These are phyloP conservation scores for Rhizophagus clarus DNA, from an alignment of 192 early-diverging fungal genomes.

Conservation along the genomic window DNA sequence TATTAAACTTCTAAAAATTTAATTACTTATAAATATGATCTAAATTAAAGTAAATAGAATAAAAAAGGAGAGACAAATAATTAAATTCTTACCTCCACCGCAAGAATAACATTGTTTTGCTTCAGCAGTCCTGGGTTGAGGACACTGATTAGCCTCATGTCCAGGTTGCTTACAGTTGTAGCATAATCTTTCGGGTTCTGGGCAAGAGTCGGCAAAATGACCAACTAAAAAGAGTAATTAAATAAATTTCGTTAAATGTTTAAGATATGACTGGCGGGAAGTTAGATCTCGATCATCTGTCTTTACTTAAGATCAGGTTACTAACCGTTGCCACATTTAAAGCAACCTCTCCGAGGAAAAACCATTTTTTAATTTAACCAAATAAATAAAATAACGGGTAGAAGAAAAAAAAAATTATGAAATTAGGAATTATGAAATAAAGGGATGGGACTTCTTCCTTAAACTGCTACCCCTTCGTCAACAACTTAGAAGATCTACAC, in stretches of 20 bases:
- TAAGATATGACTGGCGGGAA: neutral
- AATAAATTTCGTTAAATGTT: neutral
- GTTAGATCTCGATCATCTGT: neutral
- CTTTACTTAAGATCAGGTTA: neutral
- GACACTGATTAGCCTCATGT: slow-evolving; percentile 52
- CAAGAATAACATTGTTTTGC: slow-evolving; percentile 56
- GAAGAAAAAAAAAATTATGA: neutral
- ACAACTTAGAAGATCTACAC: slow-evolving; percentile 19
- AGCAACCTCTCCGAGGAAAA: slow-evolving; percentile 52
- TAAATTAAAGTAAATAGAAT: neutral
- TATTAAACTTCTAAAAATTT: neutral
- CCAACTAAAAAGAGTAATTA: slow-evolving; percentile 40
- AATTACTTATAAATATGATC: neutral
- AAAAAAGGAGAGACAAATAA: no score
- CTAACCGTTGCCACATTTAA: slow-evolving; percentile 61
- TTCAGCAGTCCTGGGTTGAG: slow-evolving; percentile 48
- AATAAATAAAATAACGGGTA: neutral
- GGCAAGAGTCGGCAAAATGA: slow-evolving; percentile 54
- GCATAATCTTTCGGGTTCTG: slow-evolving; percentile 54
- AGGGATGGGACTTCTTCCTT: slow-evolving; percentile 22
- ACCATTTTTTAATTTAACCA: slow-evolving; percentile 23
- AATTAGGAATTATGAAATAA: neutral
- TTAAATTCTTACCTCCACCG: slow-evolving; percentile 48
- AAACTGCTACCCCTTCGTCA: slow-evolving; percentile 22
- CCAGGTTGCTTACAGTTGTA: slow-evolving; percentile 61